A percentile compares a stretch with the other conserved stretches of the same genome.
These are phyloP conservation scores for Suillus brevipes DNA, from an alignment of 768 basidiomycete species.

Conservation along the genomic window DNA sequence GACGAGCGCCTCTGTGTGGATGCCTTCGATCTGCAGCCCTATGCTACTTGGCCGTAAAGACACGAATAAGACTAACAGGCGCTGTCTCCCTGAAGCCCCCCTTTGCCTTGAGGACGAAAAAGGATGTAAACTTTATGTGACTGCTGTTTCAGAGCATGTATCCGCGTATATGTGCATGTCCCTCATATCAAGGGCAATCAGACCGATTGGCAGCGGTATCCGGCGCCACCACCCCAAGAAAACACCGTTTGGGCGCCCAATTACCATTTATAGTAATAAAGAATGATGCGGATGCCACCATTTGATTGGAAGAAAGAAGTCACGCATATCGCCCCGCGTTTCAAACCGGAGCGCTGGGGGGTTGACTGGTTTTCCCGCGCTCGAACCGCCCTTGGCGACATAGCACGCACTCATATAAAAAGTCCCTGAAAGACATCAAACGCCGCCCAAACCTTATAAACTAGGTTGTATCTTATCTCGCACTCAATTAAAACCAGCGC, in stretches of 20 bases:
- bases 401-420: not conserved
- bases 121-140: not conserved
- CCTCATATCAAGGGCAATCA: conserved; percentile 4
- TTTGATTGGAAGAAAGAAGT: conserved; percentile 2
- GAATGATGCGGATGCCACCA: not conserved
- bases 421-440: conserved; percentile 1
- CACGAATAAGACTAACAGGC: not conserved
- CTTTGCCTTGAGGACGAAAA: not conserved
- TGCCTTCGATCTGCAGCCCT: conserved; percentile 16
- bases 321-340: not conserved
- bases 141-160: not conserved
- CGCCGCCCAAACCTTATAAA: conserved; percentile 2
- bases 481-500: not conserved
- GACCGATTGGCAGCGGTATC: not conserved
- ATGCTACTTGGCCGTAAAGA: not conserved
- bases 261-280: not conserved
- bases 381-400: conserved; percentile 7
- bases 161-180: not conserved
- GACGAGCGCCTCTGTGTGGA: conserved; percentile 31
- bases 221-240: conserved; percentile 2
- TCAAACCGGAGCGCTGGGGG: not conserved
- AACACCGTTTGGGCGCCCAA: not conserved
- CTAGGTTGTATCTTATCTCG: conserved; percentile 1
- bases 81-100: not conserved
- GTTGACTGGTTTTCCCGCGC: conserved; percentile 3